These are phyloP conservation scores for Crithidia expoeki DNA, from an alignment of 208 protist species.

Conservation along the genomic window DNA sequence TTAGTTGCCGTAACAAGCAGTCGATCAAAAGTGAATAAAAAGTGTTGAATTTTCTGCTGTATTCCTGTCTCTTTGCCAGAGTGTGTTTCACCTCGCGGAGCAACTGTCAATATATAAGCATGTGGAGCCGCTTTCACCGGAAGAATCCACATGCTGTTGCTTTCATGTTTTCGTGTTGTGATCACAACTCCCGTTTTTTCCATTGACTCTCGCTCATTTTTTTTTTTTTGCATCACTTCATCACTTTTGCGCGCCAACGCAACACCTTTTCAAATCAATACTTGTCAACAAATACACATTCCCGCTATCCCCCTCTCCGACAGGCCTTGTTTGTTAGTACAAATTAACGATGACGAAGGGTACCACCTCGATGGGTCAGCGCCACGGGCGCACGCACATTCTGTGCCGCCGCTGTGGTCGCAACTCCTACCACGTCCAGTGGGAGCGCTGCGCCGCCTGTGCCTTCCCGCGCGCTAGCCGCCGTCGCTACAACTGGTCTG, in stretches of 20 bases:
- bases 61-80: too few relatives aligned
- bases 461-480: conserved; percentile 97
- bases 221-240: not conserved
- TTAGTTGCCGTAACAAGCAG: too few relatives aligned
- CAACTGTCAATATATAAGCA: too few relatives aligned
- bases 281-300: not conserved
- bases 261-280: not conserved
- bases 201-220: not conserved
- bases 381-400: conserved; percentile 96
- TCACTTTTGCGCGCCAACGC: not conserved
- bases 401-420: conserved; percentile 98
- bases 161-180: too few relatives aligned
- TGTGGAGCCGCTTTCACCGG: too few relatives aligned
- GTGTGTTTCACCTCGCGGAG: too few relatives aligned
- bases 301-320: not conserved
- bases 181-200: not conserved
- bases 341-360: conserved; percentile 82
- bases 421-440: conserved; percentile 98
- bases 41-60: too few relatives aligned
- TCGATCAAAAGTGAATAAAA: too few relatives aligned
- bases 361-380: conserved; percentile 91
- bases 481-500: conserved; percentile 97
- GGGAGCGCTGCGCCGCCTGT: conserved; percentile 97
- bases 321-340: conserved; percentile 23
- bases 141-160: not conserved